Evolutionary conservation across 1,284 basidiomycete genomes (phyloP).

Genomic region (Coriolopsis trogii): DNA sequence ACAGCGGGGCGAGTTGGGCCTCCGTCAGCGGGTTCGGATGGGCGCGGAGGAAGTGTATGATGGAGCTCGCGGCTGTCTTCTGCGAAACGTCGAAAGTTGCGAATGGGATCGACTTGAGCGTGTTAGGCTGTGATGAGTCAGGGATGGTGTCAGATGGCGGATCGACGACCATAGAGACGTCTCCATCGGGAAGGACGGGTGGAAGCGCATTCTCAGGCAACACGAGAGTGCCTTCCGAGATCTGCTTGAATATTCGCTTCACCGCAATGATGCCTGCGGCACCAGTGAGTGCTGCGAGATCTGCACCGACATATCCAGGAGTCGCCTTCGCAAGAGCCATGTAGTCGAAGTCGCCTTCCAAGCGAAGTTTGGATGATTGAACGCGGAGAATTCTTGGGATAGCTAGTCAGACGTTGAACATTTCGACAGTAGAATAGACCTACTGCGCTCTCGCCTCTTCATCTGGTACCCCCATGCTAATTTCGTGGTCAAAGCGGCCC

Average conservation of each 20-base stretch:
- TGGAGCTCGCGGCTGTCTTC: conserved; percentile 65
- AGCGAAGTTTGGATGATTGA: conserved; percentile 71
- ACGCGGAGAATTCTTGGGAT: conserved; percentile 77
- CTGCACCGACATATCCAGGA: conserved; percentile 97
- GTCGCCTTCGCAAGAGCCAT: conserved; percentile 86
- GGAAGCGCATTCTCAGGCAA: conserved; percentile 45
- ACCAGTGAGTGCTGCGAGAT: conserved; percentile 88
- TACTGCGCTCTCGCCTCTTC: conserved; percentile 89
- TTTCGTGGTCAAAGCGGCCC: conserved; percentile 96
- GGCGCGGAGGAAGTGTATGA: conserved; percentile 86
- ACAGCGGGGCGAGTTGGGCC: conserved; percentile 78
- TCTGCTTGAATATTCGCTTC: conserved; percentile 90
- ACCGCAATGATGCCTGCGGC: conserved; percentile 96
- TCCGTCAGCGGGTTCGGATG: conserved; percentile 83
- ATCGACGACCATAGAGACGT: conserved; percentile 58
- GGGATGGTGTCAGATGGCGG: conserved; percentile 16
- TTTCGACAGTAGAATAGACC: conserved; percentile 30
- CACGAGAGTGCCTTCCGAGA: conserved; percentile 69
- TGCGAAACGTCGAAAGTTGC: conserved; percentile 39
- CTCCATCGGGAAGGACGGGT: conserved; percentile 26
- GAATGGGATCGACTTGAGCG: conserved; percentile 42
- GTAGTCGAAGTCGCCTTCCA: conserved; percentile 86
- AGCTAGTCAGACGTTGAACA: too few species aligned
- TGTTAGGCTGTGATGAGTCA: conserved; percentile 19
- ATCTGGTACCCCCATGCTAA: conserved; percentile 96